phyloP scores from a whole-genome alignment of 2,329 filamentous ascomycete genomes.

The Thelonectria discophora region DNA sequence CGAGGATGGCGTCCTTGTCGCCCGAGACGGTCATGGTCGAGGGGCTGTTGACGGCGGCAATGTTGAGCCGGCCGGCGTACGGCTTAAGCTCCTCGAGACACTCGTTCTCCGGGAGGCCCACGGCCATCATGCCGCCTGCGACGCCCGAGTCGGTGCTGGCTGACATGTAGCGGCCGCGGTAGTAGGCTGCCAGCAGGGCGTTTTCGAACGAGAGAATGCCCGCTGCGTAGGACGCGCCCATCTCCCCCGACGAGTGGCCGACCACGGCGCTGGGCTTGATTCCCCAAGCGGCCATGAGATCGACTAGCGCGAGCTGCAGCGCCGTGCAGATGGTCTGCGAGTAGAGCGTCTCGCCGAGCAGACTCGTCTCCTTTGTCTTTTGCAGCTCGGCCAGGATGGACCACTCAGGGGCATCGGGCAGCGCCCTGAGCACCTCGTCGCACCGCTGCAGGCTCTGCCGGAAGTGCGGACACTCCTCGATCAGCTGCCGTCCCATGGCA shows the following conservation, averaged over 20 bases:
- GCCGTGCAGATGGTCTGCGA: constrained; percentile 52
- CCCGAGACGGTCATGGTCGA: constrained; percentile 43
- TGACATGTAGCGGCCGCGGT: constrained; percentile 44
- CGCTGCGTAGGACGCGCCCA: constrained; percentile 53
- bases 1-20: constrained; percentile 38
- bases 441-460: constrained; percentile 38
- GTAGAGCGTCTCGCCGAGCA: constrained; percentile 37
- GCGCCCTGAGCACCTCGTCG: constrained; percentile 42
- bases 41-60: constrained; percentile 47
- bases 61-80: constrained; percentile 40
- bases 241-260: constrained; percentile 57
- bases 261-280: constrained; percentile 49
- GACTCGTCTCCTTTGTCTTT: constrained; percentile 41
- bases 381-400: constrained; percentile 46
- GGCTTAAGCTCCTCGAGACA: constrained; percentile 36
- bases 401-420: constrained; percentile 31
- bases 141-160: constrained; percentile 34
- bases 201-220: constrained; percentile 46
- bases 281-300: constrained; percentile 47
- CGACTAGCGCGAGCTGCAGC: constrained; percentile 51
- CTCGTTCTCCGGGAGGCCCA: constrained; percentile 42
- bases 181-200: constrained; percentile 45
- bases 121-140: constrained; percentile 51
- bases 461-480: constrained; percentile 42
- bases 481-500: constrained; percentile 38